Evolutionary conservation across 306 rosid genomes (phyloP).

Genomic region (Cicer arietinum): DNA sequence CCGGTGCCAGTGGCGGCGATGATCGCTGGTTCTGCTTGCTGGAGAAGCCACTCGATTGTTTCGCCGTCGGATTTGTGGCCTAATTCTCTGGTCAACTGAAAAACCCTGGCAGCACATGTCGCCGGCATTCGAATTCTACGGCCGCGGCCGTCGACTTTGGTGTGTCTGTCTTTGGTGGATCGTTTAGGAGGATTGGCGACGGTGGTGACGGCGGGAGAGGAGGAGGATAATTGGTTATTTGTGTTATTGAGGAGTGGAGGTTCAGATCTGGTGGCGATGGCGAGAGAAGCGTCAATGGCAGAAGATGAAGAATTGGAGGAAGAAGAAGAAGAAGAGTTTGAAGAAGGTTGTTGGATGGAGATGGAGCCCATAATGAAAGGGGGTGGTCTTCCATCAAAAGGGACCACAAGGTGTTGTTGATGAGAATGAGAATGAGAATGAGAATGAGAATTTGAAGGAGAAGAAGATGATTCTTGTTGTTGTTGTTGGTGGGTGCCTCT

Average conservation of each 20-base stretch:
- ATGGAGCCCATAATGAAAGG: slow-evolving; percentile 74
- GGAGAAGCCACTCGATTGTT: slow-evolving; percentile 91
- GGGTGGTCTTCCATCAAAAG: slow-evolving; percentile 60
- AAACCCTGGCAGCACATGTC: slow-evolving; percentile 89
- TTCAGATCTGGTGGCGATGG: slow-evolving; percentile 91
- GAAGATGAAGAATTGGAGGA: slow-evolving; percentile 40
- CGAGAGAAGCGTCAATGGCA: slow-evolving; percentile 76
- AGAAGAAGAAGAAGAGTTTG: slow-evolving; percentile 31
- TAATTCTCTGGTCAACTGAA: slow-evolving; percentile 84
- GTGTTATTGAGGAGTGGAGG: slow-evolving; percentile 46
- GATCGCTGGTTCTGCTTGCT: slow-evolving; percentile 91
- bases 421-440: slow-evolving; percentile 43
- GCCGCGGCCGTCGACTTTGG: slow-evolving; percentile 91
- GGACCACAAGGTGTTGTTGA: slow-evolving; percentile 57
- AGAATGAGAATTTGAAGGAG: slow-evolving; percentile 6
- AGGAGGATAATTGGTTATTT: not conserved
- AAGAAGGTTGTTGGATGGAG: slow-evolving; percentile 34
- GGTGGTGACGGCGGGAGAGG: not conserved
- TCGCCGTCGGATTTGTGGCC: slow-evolving; percentile 94
- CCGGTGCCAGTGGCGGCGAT: slow-evolving; percentile 89
- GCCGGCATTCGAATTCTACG: slow-evolving; percentile 97
- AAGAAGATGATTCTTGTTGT: slow-evolving; percentile 19
- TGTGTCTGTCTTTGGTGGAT: slow-evolving; percentile 90
- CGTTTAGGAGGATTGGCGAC: slow-evolving; percentile 54
- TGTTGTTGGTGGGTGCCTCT: slow-evolving; percentile 44